A percentile compares a stretch with the other conserved stretches of the same genome.
Evolutionary conservation across 1,284 basidiomycete genomes (phyloP).

Genomic region (Fomitopsis betulina): DNA sequence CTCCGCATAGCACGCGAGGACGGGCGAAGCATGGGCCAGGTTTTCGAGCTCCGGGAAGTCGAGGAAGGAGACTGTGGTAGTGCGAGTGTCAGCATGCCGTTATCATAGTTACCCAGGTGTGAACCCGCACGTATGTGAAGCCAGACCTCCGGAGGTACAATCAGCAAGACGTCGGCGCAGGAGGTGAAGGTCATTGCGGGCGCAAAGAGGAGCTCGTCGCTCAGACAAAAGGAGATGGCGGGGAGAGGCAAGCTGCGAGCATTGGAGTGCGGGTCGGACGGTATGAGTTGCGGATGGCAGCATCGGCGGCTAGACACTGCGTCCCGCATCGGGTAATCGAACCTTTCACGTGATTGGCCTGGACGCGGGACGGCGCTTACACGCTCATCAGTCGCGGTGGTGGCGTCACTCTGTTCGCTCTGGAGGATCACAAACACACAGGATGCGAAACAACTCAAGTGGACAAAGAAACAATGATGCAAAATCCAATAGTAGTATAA

Average conservation of each 20-base stretch:
- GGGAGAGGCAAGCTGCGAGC: not conserved
- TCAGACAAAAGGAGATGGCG: not conserved
- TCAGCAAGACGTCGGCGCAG: not conserved
- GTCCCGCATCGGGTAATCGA: not conserved
- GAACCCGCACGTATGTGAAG: constrained; percentile 50
- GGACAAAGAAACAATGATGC: too few relatives aligned
- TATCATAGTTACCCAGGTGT: not conserved
- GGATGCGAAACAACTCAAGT: too few relatives aligned
- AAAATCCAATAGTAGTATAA: too few relatives aligned
- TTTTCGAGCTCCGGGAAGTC: constrained; percentile 64
- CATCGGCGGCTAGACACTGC: not conserved
- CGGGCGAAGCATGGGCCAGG: constrained; percentile 41
- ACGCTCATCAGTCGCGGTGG: not conserved
- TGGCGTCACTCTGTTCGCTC: too few relatives aligned
- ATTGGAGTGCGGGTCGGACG: not conserved
- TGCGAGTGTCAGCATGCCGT: not conserved
- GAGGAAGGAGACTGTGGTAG: constrained; percentile 54
- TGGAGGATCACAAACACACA: too few relatives aligned
- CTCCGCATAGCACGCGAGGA: constrained; percentile 42
- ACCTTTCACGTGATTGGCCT: not conserved
- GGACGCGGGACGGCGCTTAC: not conserved
- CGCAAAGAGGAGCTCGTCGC: not conserved
- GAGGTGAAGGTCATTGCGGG: not conserved
- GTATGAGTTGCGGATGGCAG: not conserved
- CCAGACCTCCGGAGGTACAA: constrained; percentile 48